Conservation (phyloP, 169 alveolate genomes). For the Amoebophrya sp. region DNA sequence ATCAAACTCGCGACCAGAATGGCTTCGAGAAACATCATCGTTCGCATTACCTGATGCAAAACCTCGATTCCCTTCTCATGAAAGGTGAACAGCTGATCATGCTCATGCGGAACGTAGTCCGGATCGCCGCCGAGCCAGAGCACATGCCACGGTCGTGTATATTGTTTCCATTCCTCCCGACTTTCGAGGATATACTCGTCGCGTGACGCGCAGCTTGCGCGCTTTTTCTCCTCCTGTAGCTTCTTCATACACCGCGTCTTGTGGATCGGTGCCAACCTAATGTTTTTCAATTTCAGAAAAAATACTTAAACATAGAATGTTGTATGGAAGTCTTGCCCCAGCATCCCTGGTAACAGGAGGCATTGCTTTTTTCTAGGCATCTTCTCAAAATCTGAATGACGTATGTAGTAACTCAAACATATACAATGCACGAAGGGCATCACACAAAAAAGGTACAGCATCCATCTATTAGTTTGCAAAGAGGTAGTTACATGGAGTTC, state of each 20-base stretch:
- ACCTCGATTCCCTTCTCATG: not conserved
- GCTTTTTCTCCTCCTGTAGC: not conserved
- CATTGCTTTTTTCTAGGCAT: no score
- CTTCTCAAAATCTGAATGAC: no score
- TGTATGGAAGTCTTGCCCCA: no score
- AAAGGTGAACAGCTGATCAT: not conserved
- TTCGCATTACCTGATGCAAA: not conserved
- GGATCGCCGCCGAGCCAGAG: not conserved
- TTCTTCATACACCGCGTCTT: not conserved
- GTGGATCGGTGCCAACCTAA: not conserved
- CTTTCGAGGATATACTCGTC: not conserved
- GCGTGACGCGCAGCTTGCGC: not conserved
- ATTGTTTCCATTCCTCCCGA: not conserved
- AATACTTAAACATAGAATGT: no score
- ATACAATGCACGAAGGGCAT: no score
- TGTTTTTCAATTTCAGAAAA: no score
- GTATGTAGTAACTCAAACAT: no score
- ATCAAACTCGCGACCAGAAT: not conserved
- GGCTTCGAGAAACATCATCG: not conserved
- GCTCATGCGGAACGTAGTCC: not conserved
- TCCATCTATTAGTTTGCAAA: no score
- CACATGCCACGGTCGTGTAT: not conserved
- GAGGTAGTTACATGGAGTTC: no score
- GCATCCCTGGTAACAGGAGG: no score
- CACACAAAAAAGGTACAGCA: no score